Conservation (phyloP, 495 filamentous ascomycete species). For the Daldinia concentrica region DNA sequence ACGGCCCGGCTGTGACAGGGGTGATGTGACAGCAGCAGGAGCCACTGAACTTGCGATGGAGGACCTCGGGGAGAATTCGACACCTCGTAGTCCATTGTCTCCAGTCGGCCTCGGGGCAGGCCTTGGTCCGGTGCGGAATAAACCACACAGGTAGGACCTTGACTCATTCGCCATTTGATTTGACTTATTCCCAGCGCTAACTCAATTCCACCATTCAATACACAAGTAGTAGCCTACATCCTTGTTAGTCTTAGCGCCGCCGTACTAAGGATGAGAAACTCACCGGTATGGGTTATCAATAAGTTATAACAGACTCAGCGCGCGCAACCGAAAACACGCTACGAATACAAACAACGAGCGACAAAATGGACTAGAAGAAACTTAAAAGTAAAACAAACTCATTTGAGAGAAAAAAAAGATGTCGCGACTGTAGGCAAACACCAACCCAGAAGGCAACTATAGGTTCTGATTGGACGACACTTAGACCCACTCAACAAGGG, state of each 20-base stretch:
- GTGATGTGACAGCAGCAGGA: not conserved
- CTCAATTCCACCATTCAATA: not conserved
- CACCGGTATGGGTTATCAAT: not conserved
- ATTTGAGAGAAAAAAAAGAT: not conserved
- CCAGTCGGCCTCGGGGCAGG: not conserved
- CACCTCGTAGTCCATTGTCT: conserved; percentile 21
- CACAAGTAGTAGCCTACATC: not conserved
- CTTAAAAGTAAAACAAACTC: not conserved
- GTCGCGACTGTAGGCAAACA: not conserved
- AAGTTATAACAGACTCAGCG: not conserved
- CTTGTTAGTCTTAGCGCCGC: conserved; percentile 7
- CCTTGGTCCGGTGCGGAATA: conserved; percentile 19
- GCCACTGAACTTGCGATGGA: conserved; percentile 31
- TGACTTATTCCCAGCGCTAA: not conserved
- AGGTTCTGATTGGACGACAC: not conserved
- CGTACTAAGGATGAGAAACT: not conserved
- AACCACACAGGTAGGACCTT: conserved; percentile 18
- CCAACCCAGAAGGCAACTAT: not conserved
- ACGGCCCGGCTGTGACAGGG: not conserved
- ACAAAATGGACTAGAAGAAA: not conserved
- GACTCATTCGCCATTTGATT: conserved; percentile 30
- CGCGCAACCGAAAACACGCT: not conserved
- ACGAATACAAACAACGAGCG: not conserved
- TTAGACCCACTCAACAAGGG: not conserved
- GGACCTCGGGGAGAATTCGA: conserved; percentile 34